Conservation (phyloP, 805 yeast genomes). For the Wickerhamiella azymoides region DNA sequence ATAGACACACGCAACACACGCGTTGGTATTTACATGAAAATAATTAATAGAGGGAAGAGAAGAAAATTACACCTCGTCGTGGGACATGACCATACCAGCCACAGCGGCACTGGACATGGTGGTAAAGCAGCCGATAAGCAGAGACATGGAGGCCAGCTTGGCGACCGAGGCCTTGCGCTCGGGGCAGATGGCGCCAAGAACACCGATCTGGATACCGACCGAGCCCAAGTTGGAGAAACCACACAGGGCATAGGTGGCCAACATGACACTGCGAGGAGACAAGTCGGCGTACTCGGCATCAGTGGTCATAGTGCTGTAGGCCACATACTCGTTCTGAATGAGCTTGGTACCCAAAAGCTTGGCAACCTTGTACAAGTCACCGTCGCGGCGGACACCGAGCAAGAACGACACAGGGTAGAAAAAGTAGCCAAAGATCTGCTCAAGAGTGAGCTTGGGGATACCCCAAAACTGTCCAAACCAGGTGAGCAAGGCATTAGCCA, state of each 20-base stretch:
- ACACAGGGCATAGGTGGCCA: constrained; percentile 49
- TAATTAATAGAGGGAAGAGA: not conserved
- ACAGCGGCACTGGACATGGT: constrained; percentile 44
- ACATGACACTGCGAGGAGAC: constrained; percentile 37
- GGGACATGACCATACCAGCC: constrained; percentile 50
- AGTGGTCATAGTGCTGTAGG: constrained; percentile 31
- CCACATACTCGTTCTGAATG: constrained; percentile 50
- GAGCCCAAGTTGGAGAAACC: constrained; percentile 53
- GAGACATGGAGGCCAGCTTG: constrained; percentile 33
- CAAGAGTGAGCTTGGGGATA: constrained; percentile 37
- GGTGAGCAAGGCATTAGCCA: constrained; percentile 40
- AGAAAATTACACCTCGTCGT: constrained; percentile 15
- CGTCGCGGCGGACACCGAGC: constrained; percentile 38
- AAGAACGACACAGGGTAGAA: constrained; percentile 48
- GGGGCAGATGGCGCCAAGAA: constrained; percentile 43
- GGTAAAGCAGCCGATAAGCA: constrained; percentile 39
- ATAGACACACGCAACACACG: no score
- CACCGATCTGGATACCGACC: constrained; percentile 48
- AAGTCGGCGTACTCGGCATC: constrained; percentile 32
- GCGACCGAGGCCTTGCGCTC: constrained; percentile 36
- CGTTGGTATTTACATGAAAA: not conserved
- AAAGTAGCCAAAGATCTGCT: constrained; percentile 42
- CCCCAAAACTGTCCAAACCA: constrained; percentile 56
- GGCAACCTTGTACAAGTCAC: constrained; percentile 37
- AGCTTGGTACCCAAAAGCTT: constrained; percentile 42